Evolutionary conservation across 352 stramenopile species (phyloP), one percentile per base, ranked within the genome.

Genomic region (Globisporangium cylindrosporum): DNA sequence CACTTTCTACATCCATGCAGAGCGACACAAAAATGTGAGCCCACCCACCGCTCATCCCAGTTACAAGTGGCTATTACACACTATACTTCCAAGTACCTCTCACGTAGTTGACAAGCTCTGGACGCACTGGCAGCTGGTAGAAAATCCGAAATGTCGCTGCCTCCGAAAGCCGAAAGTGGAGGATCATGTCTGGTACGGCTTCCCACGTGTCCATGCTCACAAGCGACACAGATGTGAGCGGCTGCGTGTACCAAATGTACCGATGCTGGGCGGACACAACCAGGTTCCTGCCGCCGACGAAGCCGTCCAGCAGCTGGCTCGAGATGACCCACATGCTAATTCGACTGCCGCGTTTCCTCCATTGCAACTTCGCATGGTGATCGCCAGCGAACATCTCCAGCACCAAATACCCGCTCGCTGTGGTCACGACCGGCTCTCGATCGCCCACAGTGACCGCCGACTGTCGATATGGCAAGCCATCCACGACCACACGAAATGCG

Each of bases 51-150:
- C 54, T 36, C 36, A 61, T 22, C 0, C n/a, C 36, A 43, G 2
- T 4, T 43, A 22, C 29, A 54, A 22, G 34, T 0, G 32, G 9
- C 20, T 3, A 24, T 38, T n/a, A 2, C 20, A 24, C 18, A 34
- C 36, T n/a, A 43, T 59, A 32, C 12, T 5, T 46, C 53, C 49
- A 34, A 79, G 48, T 71, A 92, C 82, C 80, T 76, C 74, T 72
- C 25, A 73, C 76, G 49, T 80, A 89, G 4, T 76, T 70, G 6
- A 92, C 62, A 58, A 85, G 64, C 60, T 89, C 71, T 0, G 86
- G 81, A 3, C 80, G 84, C 1, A 88, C 82, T 53, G 84, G 84
- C 1, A 94, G 68, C 59, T 92, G 84, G 64, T 92, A 94, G 56
- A 94, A 92, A 29, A 94, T 78, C 8, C 79, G 80, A 3, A 92